These are phyloP conservation scores for Ophiostoma montium DNA, from an alignment of 2,329 filamentous ascomycete genomes.

Conservation along the genomic window DNA sequence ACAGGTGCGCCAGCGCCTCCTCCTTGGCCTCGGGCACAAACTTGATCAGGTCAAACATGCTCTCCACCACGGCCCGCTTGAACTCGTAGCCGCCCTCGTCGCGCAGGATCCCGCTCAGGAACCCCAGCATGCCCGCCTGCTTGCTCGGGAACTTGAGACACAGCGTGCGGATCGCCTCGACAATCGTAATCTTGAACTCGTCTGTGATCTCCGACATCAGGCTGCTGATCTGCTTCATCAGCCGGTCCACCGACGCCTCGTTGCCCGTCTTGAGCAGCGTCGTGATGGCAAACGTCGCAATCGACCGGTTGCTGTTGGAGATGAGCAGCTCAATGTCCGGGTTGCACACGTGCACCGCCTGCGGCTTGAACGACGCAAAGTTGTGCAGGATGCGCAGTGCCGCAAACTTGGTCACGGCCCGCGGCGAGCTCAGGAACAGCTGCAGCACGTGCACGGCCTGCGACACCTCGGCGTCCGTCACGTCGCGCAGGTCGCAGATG, in stretches of 20 bases:
- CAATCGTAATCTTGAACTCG: slow-evolving; percentile 99
- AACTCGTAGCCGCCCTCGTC: slow-evolving; percentile 98
- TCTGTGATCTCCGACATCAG: slow-evolving; percentile 99
- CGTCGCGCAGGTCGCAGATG: slow-evolving; percentile 86
- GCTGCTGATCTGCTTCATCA: slow-evolving; percentile 96
- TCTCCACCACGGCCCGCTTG: slow-evolving; percentile 93
- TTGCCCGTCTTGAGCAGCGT: slow-evolving; percentile 97
- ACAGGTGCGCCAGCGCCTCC: slow-evolving; percentile 80
- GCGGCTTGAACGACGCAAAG: slow-evolving; percentile 92
- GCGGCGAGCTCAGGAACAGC: slow-evolving; percentile 88
- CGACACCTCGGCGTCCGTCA: slow-evolving; percentile 79
- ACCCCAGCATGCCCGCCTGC: slow-evolving; percentile 93
- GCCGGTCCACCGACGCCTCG: slow-evolving; percentile 85
- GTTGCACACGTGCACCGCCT: slow-evolving; percentile 85
- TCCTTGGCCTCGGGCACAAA: slow-evolving; percentile 83
- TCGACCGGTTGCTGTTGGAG: slow-evolving; percentile 91
- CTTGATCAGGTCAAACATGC: slow-evolving; percentile 98
- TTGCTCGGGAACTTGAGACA: slow-evolving; percentile 97
- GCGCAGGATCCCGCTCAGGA: slow-evolving; percentile 89
- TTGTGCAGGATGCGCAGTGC: slow-evolving; percentile 92
- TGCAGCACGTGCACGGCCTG: slow-evolving; percentile 93
- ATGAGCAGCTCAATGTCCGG: slow-evolving; percentile 95
- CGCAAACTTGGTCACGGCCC: slow-evolving; percentile 93
- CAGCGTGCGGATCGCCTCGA: slow-evolving; percentile 90
- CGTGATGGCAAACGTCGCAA: slow-evolving; percentile 96